A percentile compares a stretch with the other conserved stretches of the same genome.
Evolutionary conservation across 2,329 filamentous ascomycete genomes (phyloP).

Genomic region (Aspergillus japonicus): DNA sequence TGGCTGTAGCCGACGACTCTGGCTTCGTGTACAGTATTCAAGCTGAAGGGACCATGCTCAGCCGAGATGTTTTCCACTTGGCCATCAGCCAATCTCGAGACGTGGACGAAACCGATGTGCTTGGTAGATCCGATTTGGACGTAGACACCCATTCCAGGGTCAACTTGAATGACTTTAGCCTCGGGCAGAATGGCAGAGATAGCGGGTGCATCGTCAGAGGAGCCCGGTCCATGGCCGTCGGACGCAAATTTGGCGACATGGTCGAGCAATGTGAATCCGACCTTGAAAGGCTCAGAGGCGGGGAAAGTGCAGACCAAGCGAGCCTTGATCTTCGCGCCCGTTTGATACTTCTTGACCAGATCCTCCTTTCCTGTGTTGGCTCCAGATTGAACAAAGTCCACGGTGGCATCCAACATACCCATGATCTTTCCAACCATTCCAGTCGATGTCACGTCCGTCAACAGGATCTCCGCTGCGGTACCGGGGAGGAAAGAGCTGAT

Average conservation of each 20-base stretch:
- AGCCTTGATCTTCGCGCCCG: constrained; percentile 79
- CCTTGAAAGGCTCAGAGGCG: constrained; percentile 71
- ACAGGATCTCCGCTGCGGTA: constrained; percentile 79
- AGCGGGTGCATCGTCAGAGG: constrained; percentile 46
- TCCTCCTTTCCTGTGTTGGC: constrained; percentile 67
- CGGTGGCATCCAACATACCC: constrained; percentile 85
- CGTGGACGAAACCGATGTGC: constrained; percentile 83
- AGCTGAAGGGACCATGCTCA: constrained; percentile 72
- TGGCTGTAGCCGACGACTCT: constrained; percentile 84
- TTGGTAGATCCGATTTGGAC: constrained; percentile 67
- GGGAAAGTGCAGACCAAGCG: constrained; percentile 88
- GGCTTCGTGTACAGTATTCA: constrained; percentile 74
- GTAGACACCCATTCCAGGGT: constrained; percentile 77
- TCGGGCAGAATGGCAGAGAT: constrained; percentile 72
- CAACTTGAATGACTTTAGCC: constrained; percentile 76
- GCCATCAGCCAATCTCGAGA: constrained; percentile 85
- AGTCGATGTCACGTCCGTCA: constrained; percentile 70
- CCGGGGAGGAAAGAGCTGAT: constrained; percentile 90
- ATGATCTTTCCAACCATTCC: constrained; percentile 90
- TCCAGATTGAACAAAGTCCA: constrained; percentile 86
- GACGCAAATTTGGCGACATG: constrained; percentile 68
- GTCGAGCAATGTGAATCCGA: constrained; percentile 85
- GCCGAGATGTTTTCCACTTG: constrained; percentile 82
- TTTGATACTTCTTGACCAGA: constrained; percentile 74
- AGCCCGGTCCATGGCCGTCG: constrained; percentile 34